Base-by-base conservation (phyloP, 495 filamentous ascomycete genomes). In the Penicillium canariense region DNA sequence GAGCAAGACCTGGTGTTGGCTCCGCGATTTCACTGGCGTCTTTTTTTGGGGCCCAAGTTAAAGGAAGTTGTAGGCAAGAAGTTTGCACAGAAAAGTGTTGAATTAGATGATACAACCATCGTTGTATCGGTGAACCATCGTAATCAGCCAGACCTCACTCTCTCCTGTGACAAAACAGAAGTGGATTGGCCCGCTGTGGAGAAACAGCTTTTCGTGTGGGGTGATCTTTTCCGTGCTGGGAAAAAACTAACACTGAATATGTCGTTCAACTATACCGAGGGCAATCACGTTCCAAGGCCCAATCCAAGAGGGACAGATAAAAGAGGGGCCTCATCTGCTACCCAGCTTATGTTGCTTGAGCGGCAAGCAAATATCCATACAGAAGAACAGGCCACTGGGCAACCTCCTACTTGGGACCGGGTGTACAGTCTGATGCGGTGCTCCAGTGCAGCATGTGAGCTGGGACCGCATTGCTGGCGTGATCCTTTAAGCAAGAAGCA, bases 1-100 rank as follows among this genome's bases (percentile, higher is more conserved):
- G 44, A 48, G 25, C 44, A 55, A 55, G 52, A 55, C 52, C 17
- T 55, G 9, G 52, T 55, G 0, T 43, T 55, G 23, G 52, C 52
- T 34, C 52, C 52, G 18, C 32, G 52, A 9, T 48, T 32, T 26
- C 26, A 48, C 32, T 55, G 28, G 52, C 52, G 52, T 55, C 45
- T 48, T 30, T 49, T 55, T 43, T n/a, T 48, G 10, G 52, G 17
- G 35, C 52, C 34, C 14, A 55, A 55, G 23, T 49, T 55, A 35
- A 48, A 55, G 44, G 45, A 48, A 42, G 2, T 48, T 28, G 44
- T 17, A 48, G 34, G 52, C 32, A 49, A 55, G 52, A 55, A 48
- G 49, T 49, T 51, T 54, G 4, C 18, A 1, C 42, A 54, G 11
- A 54, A 47, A 32, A 54, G 23, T 11, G 51, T 47, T 48, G 51